Conservation (phyloP, 441 rosid genomes). For the Populus hybrid region DNA sequence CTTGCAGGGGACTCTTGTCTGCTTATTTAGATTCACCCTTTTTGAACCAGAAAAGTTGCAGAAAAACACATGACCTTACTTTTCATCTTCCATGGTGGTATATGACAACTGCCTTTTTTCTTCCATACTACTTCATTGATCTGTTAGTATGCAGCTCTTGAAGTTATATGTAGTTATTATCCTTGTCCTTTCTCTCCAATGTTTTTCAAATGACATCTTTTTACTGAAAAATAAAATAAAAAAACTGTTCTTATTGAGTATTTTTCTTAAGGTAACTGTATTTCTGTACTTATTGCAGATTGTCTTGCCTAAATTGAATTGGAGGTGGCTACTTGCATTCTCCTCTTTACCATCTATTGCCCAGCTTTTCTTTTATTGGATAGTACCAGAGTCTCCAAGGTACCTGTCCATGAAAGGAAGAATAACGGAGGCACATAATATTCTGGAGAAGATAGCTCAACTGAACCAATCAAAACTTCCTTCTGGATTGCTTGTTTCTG, state of each 20-base stretch:
- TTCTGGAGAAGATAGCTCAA: slow-evolving; percentile 60
- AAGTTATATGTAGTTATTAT: background rate
- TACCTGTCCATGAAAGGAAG: slow-evolving; percentile 60
- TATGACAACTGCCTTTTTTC: background rate
- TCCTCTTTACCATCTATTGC: slow-evolving; percentile 66
- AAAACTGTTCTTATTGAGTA: background rate
- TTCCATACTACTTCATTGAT: background rate
- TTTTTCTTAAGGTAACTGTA: background rate
- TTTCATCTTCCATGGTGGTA: background rate
- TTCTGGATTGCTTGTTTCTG: slow-evolving; percentile 42
- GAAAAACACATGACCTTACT: background rate
- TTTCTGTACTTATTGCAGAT: slow-evolving; percentile 37
- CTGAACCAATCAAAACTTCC: slow-evolving; percentile 53
- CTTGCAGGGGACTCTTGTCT: background rate
- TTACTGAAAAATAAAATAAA: background rate
- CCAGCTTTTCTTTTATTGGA: slow-evolving; percentile 54
- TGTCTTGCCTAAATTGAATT: slow-evolving; percentile 67
- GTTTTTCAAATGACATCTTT: background rate
- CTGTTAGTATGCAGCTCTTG: background rate
- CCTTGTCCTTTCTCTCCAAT: background rate
- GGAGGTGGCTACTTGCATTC: slow-evolving; percentile 83
- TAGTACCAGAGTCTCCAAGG: slow-evolving; percentile 74
- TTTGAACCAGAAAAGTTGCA: background rate
- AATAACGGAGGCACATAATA: slow-evolving; percentile 43
- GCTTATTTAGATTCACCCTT: background rate